A percentile compares a stretch with the other conserved stretches of the same genome.
These are phyloP conservation scores for Plasmodium berghei DNA, from an alignment of 169 alveolate genomes.

Conservation along the genomic window DNA sequence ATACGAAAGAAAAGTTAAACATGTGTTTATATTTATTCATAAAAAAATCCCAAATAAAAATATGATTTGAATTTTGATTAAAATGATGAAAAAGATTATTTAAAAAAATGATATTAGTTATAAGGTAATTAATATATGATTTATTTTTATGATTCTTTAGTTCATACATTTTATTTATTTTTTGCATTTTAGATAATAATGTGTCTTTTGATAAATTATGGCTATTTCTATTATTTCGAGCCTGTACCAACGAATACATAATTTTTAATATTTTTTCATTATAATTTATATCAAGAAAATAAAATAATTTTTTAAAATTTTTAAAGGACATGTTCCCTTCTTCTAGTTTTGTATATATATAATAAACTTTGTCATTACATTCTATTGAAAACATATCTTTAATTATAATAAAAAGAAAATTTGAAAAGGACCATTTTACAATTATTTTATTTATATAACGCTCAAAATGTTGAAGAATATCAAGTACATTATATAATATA, in stretches of 20 bases:
- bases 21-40: constrained; percentile 22
- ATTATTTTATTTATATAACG: constrained; percentile 18
- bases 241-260: constrained; percentile 7
- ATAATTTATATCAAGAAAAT: constrained; percentile 23
- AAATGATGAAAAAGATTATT: constrained; percentile 38
- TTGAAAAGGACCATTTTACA: constrained; percentile 33
- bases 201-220: not conserved
- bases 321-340: constrained; percentile 27
- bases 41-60: constrained; percentile 56
- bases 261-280: constrained; percentile 24
- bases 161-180: constrained; percentile 40
- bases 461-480: constrained; percentile 25
- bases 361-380: constrained; percentile 1
- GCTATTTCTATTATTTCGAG: not conserved
- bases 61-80: constrained; percentile 15
- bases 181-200: constrained; percentile 18
- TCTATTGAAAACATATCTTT: constrained; percentile 30
- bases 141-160: constrained; percentile 24
- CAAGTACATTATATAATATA: constrained; percentile 26
- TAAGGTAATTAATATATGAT: constrained; percentile 18
- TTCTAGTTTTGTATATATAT: constrained; percentile 1
- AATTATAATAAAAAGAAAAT: constrained; percentile 19
- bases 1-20: constrained; percentile 35
- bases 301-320: constrained; percentile 26
- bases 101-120: constrained; percentile 28